Conservation (phyloP, 2,329 filamentous ascomycete genomes). For the Aureobasidium subglaciale region DNA sequence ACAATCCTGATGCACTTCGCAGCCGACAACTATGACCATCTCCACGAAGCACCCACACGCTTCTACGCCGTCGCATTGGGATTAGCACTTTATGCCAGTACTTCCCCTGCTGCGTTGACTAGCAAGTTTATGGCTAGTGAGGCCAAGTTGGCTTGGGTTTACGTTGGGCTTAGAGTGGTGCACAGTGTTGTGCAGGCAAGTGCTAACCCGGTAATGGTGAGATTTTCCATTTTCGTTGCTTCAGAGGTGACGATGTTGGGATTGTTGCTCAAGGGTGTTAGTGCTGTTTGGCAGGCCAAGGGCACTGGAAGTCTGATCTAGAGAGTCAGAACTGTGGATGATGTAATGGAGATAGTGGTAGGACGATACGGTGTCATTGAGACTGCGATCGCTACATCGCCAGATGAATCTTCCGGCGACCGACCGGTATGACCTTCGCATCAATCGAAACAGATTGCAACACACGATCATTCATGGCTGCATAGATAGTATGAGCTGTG, state of each 20-base stretch:
- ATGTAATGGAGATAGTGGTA: too few species aligned
- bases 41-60: slow-evolving; percentile 39
- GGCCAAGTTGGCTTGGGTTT: slow-evolving; percentile 35
- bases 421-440: too few species aligned
- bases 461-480: too few species aligned
- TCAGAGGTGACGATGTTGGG: slow-evolving; percentile 17
- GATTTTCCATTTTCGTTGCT: slow-evolving; percentile 30
- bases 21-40: slow-evolving; percentile 39
- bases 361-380: too few species aligned
- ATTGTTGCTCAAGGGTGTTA: not conserved
- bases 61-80: slow-evolving; percentile 37
- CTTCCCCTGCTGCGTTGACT: not conserved
- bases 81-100: slow-evolving; percentile 26
- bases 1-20: not conserved
- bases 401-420: too few species aligned
- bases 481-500: too few species aligned
- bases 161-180: slow-evolving; percentile 34
- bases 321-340: too few species aligned
- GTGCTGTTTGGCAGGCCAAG: not conserved
- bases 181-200: slow-evolving; percentile 36
- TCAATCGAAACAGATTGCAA: too few species aligned
- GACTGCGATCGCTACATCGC: too few species aligned
- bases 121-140: slow-evolving; percentile 24
- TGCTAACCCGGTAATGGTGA: slow-evolving; percentile 31
- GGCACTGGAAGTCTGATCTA: not conserved